phyloP scores from a whole-genome alignment of 768 basidiomycete genomes.

The Naganishia vaughanmartiniae region DNA sequence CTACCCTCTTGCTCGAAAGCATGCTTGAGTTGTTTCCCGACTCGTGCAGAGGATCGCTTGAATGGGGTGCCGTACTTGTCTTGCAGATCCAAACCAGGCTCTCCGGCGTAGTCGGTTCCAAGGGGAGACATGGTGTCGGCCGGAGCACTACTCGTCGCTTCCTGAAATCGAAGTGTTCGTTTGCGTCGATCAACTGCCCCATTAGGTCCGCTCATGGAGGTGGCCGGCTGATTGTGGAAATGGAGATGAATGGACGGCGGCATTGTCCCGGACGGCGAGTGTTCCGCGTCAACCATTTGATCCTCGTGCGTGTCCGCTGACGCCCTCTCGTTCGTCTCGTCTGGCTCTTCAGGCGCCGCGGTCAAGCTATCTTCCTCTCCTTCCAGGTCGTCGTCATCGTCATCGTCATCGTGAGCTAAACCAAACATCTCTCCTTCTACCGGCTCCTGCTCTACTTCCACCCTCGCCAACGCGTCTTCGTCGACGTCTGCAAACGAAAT shows the following conservation, averaged over 20 bases:
- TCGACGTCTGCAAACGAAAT: constrained; percentile 7
- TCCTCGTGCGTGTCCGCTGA: background rate
- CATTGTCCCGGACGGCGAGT: background rate
- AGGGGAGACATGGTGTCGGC: background rate
- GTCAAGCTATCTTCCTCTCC: background rate
- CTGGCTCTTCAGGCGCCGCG: background rate
- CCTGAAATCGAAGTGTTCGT: constrained; percentile 17
- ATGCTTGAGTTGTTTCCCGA: constrained; percentile 5
- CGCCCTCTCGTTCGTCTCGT: background rate
- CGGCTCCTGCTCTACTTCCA: constrained; percentile 1
- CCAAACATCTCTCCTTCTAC: constrained; percentile 16
- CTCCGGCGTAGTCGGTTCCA: background rate
- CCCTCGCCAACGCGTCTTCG: background rate
- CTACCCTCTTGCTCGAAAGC: constrained; percentile 2
- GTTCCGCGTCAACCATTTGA: background rate
- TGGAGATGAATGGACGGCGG: constrained; percentile 16
- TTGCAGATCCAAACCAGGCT: background rate
- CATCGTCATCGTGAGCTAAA: background rate
- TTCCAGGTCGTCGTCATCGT: background rate
- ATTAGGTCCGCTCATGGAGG: background rate
- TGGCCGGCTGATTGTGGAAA: constrained; percentile 1
- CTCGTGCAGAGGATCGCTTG: constrained; percentile 18
- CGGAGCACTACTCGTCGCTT: background rate
- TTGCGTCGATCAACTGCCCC: background rate
- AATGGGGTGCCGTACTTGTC: constrained; percentile 23